These are phyloP conservation scores for Paramarasmius palmivorus DNA, from an alignment of 1,284 basidiomycete genomes.

Conservation along the genomic window DNA sequence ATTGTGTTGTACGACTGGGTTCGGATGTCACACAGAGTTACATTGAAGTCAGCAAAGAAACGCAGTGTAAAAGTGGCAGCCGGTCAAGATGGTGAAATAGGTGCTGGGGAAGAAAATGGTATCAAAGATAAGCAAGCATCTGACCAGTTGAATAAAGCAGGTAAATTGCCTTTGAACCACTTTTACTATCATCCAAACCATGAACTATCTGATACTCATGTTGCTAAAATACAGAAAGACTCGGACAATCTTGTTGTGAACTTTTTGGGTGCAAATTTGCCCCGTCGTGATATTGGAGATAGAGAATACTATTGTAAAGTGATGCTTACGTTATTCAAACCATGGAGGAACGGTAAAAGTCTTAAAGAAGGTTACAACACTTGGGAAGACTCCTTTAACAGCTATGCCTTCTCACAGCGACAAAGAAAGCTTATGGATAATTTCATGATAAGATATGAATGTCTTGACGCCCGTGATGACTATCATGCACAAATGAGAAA, in stretches of 20 bases:
- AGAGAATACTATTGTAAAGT: constrained; percentile 26
- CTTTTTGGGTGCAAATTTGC: not conserved
- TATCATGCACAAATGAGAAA: too few relatives aligned
- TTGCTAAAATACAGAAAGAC: too few relatives aligned
- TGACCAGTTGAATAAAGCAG: not conserved
- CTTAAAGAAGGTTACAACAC: constrained; percentile 15
- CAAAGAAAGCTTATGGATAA: constrained; percentile 22
- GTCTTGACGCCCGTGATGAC: constrained; percentile 26
- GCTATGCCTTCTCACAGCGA: constrained; percentile 14
- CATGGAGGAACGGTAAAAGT: too few relatives aligned
- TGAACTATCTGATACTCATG: too few relatives aligned
- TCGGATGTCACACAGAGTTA: not conserved
- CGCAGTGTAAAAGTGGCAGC: too few relatives aligned
- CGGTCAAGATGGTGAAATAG: too few relatives aligned
- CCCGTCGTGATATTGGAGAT: constrained; percentile 21
- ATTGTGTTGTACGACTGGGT: not conserved
- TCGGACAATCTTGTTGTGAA: too few relatives aligned
- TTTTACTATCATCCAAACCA: not conserved
- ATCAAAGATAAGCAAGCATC: too few relatives aligned
- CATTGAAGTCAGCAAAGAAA: too few relatives aligned
- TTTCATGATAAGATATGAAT: constrained; percentile 26
- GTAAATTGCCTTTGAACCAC: not conserved
- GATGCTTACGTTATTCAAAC: too few relatives aligned
- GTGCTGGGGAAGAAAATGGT: too few relatives aligned
- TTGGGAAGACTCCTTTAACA: constrained; percentile 24